Percentiles rank a stretch among this genome's conserved stretches.
Evolutionary conservation across 1,284 basidiomycete genomes (phyloP).

Genomic region (Xerocomus amazonicus): DNA sequence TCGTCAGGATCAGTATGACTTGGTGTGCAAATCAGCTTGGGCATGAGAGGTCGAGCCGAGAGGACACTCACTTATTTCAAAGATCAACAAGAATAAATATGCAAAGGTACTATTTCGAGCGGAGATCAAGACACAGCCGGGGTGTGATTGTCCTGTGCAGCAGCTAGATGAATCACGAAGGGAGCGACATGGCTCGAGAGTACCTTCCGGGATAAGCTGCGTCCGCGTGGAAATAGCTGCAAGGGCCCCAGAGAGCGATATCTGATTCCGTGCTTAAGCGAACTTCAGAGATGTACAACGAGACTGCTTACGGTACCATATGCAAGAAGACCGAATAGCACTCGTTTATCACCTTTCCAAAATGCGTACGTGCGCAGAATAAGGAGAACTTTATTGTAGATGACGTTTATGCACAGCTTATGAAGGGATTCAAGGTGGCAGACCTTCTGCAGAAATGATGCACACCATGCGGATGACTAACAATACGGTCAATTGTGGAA

Average conservation of each 20-base stretch:
- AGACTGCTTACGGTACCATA: slow-evolving; percentile 5
- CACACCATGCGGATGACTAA: slow-evolving; percentile 17
- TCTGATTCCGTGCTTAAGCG: neutral
- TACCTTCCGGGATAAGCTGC: slow-evolving; percentile 8
- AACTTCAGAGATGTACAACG: neutral
- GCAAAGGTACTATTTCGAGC: slow-evolving; percentile 1
- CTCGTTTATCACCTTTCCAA: slow-evolving; percentile 14
- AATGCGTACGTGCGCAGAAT: slow-evolving; percentile 23
- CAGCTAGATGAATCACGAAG: neutral
- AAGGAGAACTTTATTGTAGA: slow-evolving; percentile 13
- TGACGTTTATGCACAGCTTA: neutral
- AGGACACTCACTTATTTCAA: slow-evolving; percentile 6
- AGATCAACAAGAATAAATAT: slow-evolving; percentile 8
- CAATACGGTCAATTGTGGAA: neutral
- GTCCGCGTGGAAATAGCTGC: neutral
- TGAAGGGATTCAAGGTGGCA: neutral
- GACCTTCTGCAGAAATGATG: slow-evolving; percentile 17
- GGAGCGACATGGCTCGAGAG: neutral
- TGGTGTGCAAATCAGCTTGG: neutral
- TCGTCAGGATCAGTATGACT: slow-evolving; percentile 17
- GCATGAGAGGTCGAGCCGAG: too few relatives aligned
- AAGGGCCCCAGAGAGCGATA: slow-evolving; percentile 2
- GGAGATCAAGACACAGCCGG: neutral
- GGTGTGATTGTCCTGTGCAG: neutral
- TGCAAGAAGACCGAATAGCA: slow-evolving; percentile 12